These are phyloP conservation scores for Perilla frutescens DNA, from an alignment of 257 asterid species.

Conservation along the genomic window DNA sequence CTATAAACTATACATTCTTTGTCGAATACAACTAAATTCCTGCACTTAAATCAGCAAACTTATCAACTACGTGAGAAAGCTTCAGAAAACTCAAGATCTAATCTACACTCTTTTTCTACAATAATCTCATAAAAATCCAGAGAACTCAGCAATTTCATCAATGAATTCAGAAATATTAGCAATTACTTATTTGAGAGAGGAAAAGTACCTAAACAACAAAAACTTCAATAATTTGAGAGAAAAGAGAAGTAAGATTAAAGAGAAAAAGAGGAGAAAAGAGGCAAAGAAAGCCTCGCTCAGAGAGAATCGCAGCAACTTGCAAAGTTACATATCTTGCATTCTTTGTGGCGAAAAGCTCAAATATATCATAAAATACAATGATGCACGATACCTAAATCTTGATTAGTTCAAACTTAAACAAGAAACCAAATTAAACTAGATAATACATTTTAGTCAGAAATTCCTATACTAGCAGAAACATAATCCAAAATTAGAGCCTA, in stretches of 20 bases:
- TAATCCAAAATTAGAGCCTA: background rate
- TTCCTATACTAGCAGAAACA: background rate
- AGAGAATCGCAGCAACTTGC: background rate
- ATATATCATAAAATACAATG: background rate
- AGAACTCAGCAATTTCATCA: background rate
- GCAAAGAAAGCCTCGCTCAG: background rate
- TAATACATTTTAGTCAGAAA: background rate
- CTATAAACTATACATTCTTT: background rate
- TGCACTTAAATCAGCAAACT: background rate
- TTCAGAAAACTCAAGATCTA: background rate
- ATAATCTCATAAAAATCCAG: background rate
- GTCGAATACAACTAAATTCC: background rate
- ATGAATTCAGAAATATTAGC: background rate
- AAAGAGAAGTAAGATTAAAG: background rate
- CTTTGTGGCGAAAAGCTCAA: background rate
- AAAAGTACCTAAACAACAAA: background rate
- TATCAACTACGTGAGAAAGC: background rate
- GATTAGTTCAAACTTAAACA: background rate
- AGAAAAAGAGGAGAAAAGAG: background rate
- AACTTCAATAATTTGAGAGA: background rate
- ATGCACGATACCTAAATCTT: background rate
- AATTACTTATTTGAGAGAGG: background rate
- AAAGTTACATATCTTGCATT: conserved; percentile 21
- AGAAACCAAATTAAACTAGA: background rate
- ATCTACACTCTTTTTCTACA: background rate